These are phyloP conservation scores for Lentinus tigrinus DNA, from an alignment of 768 basidiomycete genomes.

Conservation along the genomic window DNA sequence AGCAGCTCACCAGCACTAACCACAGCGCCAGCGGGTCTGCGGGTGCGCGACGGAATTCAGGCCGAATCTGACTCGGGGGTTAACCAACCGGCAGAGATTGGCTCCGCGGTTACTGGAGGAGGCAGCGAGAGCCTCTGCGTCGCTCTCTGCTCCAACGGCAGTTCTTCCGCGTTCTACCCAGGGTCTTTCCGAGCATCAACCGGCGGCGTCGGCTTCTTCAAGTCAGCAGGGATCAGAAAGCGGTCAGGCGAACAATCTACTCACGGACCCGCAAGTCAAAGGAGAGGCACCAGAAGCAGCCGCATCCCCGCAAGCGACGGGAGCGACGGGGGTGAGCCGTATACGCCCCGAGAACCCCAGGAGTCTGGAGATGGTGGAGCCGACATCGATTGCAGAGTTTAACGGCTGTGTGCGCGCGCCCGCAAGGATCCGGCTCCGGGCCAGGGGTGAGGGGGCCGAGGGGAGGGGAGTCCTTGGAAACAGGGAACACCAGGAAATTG, in stretches of 20 bases:
- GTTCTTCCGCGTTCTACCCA: conserved; percentile 18
- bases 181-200: conserved; percentile 23
- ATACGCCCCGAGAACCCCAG: background rate
- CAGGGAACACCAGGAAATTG: no score
- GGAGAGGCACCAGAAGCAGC: conserved; percentile 7
- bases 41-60: background rate
- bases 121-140: background rate
- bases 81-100: no score
- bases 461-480: no score
- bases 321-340: background rate
- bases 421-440: background rate
- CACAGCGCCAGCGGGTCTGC: background rate
- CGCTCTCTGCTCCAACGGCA: background rate
- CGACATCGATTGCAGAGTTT: background rate
- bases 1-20: background rate
- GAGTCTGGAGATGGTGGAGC: background rate
- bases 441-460: background rate
- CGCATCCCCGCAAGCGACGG: background rate
- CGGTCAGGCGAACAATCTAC: background rate
- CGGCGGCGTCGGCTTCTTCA: background rate
- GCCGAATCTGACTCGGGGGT: no score
- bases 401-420: background rate
- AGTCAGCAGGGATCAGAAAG: conserved; percentile 7
- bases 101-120: background rate
- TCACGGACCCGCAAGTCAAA: conserved; percentile 6